Percentiles rank a stretch among this genome's conserved stretches.
These are phyloP conservation scores for Acanthamoeba castellanii DNA, from an alignment of 208 protist species.

Conservation along the genomic window DNA sequence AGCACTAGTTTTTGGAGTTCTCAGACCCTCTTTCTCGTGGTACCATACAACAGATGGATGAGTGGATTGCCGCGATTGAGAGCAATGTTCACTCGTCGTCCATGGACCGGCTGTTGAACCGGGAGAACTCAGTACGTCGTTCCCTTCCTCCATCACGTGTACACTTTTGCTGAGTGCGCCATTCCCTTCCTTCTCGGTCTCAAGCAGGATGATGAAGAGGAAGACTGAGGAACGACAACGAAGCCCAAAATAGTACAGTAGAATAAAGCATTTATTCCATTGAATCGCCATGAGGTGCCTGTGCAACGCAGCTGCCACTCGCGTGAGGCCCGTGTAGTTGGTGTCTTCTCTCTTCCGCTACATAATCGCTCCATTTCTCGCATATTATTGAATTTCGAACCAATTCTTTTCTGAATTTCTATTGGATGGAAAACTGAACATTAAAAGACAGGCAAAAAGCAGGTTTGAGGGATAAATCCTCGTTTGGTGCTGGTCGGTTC, in stretches of 20 bases:
- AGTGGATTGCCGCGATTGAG: constrained; percentile 82
- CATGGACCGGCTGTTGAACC: constrained; percentile 63
- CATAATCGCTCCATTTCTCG: too few species aligned
- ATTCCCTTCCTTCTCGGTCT: not conserved
- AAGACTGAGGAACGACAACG: not conserved
- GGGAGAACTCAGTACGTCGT: not conserved
- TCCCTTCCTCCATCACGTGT: not conserved
- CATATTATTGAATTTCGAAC: too few species aligned
- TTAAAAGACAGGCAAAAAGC: not conserved
- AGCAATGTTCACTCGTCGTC: constrained; percentile 72
- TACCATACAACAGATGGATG: constrained; percentile 60
- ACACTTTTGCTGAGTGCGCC: not conserved
- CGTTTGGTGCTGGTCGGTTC: not conserved
- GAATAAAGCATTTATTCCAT: too few species aligned
- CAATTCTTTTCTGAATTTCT: not conserved
- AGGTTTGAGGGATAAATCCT: not conserved
- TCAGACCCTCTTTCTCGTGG: not conserved
- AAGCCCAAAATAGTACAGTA: too few species aligned
- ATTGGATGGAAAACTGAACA: not conserved
- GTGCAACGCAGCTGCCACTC: too few species aligned
- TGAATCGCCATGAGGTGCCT: too few species aligned
- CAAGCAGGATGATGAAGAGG: not conserved
- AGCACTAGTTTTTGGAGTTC: not conserved
- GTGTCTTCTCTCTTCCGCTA: too few species aligned
- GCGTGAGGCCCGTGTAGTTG: too few species aligned